Conservation (phyloP, 2,329 filamentous ascomycete genomes). For the Epichloe sibirici region DNA sequence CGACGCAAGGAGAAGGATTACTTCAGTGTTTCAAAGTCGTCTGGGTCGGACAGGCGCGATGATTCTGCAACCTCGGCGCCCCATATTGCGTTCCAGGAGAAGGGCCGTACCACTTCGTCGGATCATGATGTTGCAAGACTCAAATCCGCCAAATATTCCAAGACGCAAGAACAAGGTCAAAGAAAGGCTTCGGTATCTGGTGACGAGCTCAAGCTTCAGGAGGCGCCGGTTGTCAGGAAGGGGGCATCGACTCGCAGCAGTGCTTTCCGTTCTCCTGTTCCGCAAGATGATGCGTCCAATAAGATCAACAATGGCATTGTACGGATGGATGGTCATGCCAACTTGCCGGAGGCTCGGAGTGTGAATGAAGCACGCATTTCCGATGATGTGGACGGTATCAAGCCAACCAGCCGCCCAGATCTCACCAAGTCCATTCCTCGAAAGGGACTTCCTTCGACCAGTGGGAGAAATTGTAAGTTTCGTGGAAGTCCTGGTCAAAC, state of each 20-base stretch:
- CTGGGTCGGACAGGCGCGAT: constrained; percentile 30
- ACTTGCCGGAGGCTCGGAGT: constrained; percentile 18
- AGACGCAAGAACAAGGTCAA: constrained; percentile 19
- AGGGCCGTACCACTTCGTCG: constrained; percentile 48
- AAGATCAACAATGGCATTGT: constrained; percentile 23
- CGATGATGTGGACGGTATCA: constrained; percentile 40
- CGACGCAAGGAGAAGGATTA: constrained; percentile 48
- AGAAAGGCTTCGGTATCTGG: constrained; percentile 16
- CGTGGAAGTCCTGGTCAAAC: background rate
- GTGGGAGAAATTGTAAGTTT: constrained; percentile 29
- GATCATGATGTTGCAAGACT: constrained; percentile 44
- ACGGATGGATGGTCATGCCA: constrained; percentile 14
- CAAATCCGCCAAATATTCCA: constrained; percentile 38
- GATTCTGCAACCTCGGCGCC: constrained; percentile 52
- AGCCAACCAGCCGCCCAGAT: constrained; percentile 27
- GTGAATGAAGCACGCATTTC: constrained; percentile 39
- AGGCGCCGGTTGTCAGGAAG: constrained; percentile 58
- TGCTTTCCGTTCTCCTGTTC: constrained; percentile 29
- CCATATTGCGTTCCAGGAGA: constrained; percentile 89
- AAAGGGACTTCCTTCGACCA: constrained; percentile 46
- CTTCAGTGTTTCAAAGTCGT: constrained; percentile 35
- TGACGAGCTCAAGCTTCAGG: constrained; percentile 63
- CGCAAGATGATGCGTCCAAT: constrained; percentile 22
- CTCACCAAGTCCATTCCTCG: constrained; percentile 41
- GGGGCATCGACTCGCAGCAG: constrained; percentile 26